Evolutionary conservation across 331 rosid genomes (phyloP).

Genomic region (Telfairia occidentalis): DNA sequence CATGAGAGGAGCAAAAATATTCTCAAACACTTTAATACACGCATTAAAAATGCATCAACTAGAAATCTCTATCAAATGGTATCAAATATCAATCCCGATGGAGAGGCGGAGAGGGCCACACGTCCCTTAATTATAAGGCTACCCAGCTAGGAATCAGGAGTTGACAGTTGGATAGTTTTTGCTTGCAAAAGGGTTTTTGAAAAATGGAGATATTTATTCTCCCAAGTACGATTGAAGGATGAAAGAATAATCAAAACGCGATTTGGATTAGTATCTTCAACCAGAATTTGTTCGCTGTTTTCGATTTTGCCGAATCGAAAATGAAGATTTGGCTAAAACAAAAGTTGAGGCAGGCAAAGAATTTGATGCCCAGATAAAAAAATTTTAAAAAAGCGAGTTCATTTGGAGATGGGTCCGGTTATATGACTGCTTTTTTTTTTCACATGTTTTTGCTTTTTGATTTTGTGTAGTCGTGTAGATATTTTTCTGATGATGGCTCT

Average conservation of each 20-base stretch:
- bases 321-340: background rate
- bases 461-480: constrained; percentile 19
- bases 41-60: background rate
- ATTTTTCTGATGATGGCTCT: constrained; percentile 19
- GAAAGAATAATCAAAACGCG: background rate
- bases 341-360: constrained; percentile 3
- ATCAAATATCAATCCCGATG: background rate
- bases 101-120: background rate
- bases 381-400: background rate
- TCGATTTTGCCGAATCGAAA: background rate
- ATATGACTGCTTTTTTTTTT: constrained; percentile 37
- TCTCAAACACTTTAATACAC: background rate
- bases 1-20: background rate
- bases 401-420: constrained; percentile 2
- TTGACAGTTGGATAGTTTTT: background rate
- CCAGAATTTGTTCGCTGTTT: background rate
- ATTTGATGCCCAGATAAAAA: constrained; percentile 10
- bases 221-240: background rate
- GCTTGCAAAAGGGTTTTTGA: background rate
- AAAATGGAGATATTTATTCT: background rate
- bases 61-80: background rate
- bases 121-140: background rate
- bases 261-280: background rate
- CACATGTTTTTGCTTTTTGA: constrained; percentile 33
- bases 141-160: background rate